Evolutionary conservation across 495 filamentous ascomycete species (phyloP).

Genomic region (Trichoderma gamsii): DNA sequence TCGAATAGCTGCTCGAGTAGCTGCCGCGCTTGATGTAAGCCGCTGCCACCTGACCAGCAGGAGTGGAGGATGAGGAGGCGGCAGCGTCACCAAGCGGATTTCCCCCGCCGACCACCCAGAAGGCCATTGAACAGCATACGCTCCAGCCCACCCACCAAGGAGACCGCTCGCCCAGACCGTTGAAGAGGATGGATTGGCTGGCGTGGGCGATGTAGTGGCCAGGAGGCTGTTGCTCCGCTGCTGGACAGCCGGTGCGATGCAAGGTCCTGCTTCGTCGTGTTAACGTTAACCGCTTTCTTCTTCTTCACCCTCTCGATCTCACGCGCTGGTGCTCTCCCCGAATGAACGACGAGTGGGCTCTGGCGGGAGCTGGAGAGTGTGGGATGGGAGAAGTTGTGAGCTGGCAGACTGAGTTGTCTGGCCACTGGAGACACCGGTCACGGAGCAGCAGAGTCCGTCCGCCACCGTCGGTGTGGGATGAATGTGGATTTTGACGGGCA

Average conservation of each 20-base stretch:
- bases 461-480: slow-evolving; percentile 8
- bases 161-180: neutral
- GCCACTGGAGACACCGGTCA: neutral
- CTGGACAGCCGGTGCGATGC: slow-evolving; percentile 5
- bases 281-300: slow-evolving; percentile 4
- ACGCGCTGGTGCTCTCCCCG: neutral
- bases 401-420: slow-evolving; percentile 6
- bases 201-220: neutral
- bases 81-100: slow-evolving; percentile 13
- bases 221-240: neutral
- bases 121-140: slow-evolving; percentile 19
- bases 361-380: neutral
- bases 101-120: slow-evolving; percentile 18
- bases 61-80: neutral
- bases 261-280: slow-evolving; percentile 9
- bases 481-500: neutral
- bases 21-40: slow-evolving; percentile 11
- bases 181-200: neutral
- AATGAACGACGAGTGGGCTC: neutral
- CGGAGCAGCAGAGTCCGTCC: neutral
- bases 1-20: neutral
- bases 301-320: neutral
- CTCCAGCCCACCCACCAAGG: slow-evolving; percentile 10
- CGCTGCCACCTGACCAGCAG: slow-evolving; percentile 3
- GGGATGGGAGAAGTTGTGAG: slow-evolving; percentile 1